Percentiles rank a stretch among this genome's conserved stretches.
Conservation (phyloP, 163 green algal species). For the Chlamydomonas reinhardtii region DNA sequence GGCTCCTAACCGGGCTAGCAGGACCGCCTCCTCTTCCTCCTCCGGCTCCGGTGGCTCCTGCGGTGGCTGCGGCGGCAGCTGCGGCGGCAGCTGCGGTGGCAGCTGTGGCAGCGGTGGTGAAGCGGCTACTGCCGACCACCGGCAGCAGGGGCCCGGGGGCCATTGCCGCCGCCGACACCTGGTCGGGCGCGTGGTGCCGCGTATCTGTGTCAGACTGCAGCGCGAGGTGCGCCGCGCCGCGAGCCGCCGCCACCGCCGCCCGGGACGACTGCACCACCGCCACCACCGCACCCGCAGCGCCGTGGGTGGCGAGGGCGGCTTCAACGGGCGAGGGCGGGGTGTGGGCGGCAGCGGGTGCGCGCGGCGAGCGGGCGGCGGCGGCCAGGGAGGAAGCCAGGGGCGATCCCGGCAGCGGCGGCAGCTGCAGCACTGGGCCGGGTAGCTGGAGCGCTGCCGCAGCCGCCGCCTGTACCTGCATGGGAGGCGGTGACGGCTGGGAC, state of each 20-base stretch:
- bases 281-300: background rate
- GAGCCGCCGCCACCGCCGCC: background rate
- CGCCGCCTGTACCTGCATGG: too few relatives aligned
- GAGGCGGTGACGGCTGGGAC: too few relatives aligned
- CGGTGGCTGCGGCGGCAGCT: too few relatives aligned
- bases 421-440: too few relatives aligned
- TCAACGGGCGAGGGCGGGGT: too few relatives aligned
- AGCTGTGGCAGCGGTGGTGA: background rate
- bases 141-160: background rate
- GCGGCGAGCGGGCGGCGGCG: too few relatives aligned
- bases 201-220: constrained; percentile 24
- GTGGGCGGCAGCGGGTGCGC: too few relatives aligned
- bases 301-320: background rate
- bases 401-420: too few relatives aligned
- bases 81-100: background rate
- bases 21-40: background rate
- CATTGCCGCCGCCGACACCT: constrained; percentile 31
- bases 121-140: background rate
- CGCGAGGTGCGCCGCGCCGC: background rate
- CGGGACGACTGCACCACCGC: background rate
- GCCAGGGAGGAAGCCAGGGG: too few relatives aligned
- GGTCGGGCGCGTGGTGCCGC: constrained; percentile 10
- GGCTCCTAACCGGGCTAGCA: too few relatives aligned
- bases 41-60: too few relatives aligned
- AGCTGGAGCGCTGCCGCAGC: too few relatives aligned